A percentile compares a stretch with the other conserved stretches of the same genome.
phyloP scores from a whole-genome alignment of 495 filamentous ascomycete genomes.

The Podospora bellae-mahoneyi region DNA sequence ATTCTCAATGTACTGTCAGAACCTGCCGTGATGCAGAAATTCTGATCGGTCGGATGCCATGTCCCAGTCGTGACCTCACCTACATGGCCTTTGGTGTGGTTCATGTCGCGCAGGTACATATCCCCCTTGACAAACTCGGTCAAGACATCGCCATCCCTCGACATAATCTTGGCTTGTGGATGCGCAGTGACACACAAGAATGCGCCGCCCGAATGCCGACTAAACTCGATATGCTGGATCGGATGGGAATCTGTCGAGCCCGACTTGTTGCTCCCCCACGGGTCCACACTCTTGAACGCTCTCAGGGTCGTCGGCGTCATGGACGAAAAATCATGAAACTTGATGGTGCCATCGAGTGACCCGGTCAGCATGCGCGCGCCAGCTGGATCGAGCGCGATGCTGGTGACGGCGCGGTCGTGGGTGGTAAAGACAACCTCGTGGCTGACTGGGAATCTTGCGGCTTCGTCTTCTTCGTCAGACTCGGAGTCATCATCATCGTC shows the following conservation, averaged over 20 bases:
- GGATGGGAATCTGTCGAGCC: conserved; percentile 75
- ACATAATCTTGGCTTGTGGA: conserved; percentile 83
- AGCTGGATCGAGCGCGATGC: conserved; percentile 75
- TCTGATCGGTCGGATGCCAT: conserved; percentile 82
- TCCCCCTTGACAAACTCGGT: conserved; percentile 93
- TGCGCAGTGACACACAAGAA: conserved; percentile 84
- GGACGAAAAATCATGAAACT: conserved; percentile 90
- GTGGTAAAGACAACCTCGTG: conserved; percentile 91
- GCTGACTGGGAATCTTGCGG: conserved; percentile 88
- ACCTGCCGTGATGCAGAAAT: conserved; percentile 82
- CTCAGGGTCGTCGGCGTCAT: conserved; percentile 93
- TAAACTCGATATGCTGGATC: conserved; percentile 82
- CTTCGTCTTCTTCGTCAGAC: conserved; percentile 64
- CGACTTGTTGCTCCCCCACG: conserved; percentile 69
- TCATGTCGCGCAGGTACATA: conserved; percentile 94
- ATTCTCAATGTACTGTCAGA: conserved; percentile 93
- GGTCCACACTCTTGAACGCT: conserved; percentile 90
- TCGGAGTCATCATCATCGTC: conserved; percentile 44
- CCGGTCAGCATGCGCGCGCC: conserved; percentile 83
- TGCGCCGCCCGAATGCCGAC: conserved; percentile 71
- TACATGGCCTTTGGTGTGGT: conserved; percentile 94
- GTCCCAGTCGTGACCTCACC: conserved; percentile 81
- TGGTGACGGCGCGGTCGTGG: conserved; percentile 85
- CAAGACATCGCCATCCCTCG: conserved; percentile 78
- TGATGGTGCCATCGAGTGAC: conserved; percentile 85